Conservation (phyloP, 2,329 filamentous ascomycete species). For the Penicillium rolfsii region DNA sequence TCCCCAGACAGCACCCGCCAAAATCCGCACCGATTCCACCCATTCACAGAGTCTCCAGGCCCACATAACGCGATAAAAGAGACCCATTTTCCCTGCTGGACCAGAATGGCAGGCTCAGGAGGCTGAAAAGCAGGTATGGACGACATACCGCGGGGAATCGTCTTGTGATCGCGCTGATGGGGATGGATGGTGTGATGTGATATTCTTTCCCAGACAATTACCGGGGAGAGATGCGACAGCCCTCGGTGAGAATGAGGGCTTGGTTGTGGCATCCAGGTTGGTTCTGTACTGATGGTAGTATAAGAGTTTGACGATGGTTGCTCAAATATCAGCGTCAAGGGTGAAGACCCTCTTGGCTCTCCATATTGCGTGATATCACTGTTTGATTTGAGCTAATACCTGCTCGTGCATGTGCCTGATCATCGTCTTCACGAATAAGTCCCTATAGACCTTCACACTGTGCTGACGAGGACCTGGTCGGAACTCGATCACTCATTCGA, state of each 20-base stretch:
- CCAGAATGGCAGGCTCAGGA: background rate
- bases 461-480: background rate
- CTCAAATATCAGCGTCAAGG: too few relatives aligned
- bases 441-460: background rate
- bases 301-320: constrained; percentile 3
- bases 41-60: background rate
- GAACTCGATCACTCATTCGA: background rate
- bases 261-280: constrained; percentile 8
- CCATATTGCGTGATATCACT: background rate
- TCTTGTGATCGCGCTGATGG: background rate
- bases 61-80: background rate
- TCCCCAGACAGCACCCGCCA: background rate
- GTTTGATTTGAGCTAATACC: background rate
- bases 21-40: background rate
- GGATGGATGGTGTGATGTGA: background rate
- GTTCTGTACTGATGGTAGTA: background rate
- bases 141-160: background rate
- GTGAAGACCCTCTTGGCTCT: too few relatives aligned
- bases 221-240: constrained; percentile 12
- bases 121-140: background rate
- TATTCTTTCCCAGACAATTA: background rate
- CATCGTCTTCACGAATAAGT: background rate
- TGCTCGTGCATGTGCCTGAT: background rate
- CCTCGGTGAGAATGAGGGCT: constrained; percentile 27
- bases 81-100: background rate